A percentile compares a stretch with the other conserved stretches of the same genome.
Conservation (phyloP, 148 eudicot species). For the Amaranthus palmeri region DNA sequence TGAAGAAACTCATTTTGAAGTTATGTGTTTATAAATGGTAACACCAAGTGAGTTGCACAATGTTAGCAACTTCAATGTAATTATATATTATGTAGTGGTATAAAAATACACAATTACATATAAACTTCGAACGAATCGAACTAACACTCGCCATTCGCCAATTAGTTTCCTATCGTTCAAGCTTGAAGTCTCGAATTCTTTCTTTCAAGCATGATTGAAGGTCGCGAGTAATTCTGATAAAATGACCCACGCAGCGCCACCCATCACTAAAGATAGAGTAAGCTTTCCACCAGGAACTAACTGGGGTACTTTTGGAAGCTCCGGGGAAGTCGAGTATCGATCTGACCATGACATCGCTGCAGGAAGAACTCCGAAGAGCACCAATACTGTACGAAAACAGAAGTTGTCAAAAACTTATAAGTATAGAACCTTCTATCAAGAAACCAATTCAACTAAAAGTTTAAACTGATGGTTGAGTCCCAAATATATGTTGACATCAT, state of each 20-base stretch:
- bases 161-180: background rate
- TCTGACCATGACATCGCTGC: constrained; percentile 95
- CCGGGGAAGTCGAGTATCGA: constrained; percentile 48
- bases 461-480: too few relatives aligned
- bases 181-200: background rate
- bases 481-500: too few relatives aligned
- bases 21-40: too few relatives aligned
- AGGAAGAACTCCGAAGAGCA: constrained; percentile 88
- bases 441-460: too few relatives aligned
- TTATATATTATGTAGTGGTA: too few relatives aligned
- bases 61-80: too few relatives aligned
- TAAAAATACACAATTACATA: too few relatives aligned
- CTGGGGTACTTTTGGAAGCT: constrained; percentile 36
- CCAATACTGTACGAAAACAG: constrained; percentile 47
- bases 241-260: constrained; percentile 61
- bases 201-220: constrained; percentile 32
- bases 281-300: constrained; percentile 85
- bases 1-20: too few relatives aligned
- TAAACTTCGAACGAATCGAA: too few relatives aligned
- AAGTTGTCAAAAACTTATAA: background rate
- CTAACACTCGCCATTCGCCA: too few relatives aligned
- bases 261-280: constrained; percentile 64
- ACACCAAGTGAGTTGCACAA: too few relatives aligned
- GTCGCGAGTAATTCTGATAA: constrained; percentile 53
- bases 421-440: background rate